Evolutionary conservation across 1,284 basidiomycete species (phyloP).

Genomic region (Ceratobasidium sp.): DNA sequence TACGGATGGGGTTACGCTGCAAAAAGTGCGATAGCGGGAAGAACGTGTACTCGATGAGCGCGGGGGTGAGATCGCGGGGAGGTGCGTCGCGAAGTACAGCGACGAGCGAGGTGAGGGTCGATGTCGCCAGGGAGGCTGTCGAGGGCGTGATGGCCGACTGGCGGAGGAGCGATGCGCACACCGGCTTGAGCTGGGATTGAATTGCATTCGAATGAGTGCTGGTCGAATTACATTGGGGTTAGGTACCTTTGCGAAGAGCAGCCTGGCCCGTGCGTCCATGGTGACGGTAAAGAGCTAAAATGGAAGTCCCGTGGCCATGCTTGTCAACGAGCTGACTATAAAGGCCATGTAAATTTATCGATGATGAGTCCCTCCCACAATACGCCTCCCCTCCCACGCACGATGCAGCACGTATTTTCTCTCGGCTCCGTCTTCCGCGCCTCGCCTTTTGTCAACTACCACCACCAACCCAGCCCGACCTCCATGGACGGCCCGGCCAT

Average conservation of each 20-base stretch:
- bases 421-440: constrained; percentile 33
- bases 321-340: constrained; percentile 3
- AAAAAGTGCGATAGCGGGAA: constrained; percentile 85
- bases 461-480: constrained; percentile 11
- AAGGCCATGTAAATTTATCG: neutral
- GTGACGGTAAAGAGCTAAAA: neutral
- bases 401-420: constrained; percentile 39
- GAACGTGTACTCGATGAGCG: constrained; percentile 83
- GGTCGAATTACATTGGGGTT: neutral
- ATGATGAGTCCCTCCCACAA: neutral
- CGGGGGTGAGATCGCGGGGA: constrained; percentile 58
- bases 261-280: neutral
- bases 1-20: constrained; percentile 67
- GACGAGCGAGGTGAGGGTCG: constrained; percentile 63
- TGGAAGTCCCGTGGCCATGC: constrained; percentile 26
- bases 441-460: constrained; percentile 38
- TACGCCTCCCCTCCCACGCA: neutral
- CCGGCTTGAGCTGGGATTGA: constrained; percentile 68
- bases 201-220: no score
- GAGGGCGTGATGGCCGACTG: constrained; percentile 65
- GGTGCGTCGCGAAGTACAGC: constrained; percentile 58
- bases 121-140: constrained; percentile 59
- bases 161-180: constrained; percentile 79
- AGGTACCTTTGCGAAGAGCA: constrained; percentile 10
- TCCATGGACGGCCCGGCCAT: neutral